These are phyloP conservation scores for Sinapis alba DNA, from an alignment of 441 rosid genomes.

Conservation along the genomic window DNA sequence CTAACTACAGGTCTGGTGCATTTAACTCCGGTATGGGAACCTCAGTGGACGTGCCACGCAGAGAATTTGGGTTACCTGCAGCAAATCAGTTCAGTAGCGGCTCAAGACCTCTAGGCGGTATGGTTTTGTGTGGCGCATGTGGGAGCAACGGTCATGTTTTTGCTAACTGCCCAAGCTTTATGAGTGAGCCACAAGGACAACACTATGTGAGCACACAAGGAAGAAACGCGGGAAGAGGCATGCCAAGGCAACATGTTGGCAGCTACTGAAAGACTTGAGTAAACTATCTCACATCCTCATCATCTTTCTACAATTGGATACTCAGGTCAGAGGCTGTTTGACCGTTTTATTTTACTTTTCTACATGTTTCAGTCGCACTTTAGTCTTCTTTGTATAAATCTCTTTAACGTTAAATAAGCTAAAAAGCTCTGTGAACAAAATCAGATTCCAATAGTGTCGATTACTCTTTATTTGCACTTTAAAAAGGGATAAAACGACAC, in stretches of 20 bases:
- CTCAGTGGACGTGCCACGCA: conserved; percentile 23
- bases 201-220: conserved; percentile 43
- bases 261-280: conserved; percentile 38
- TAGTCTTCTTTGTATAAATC: neutral
- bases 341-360: conserved; percentile 5
- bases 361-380: neutral
- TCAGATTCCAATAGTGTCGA: neutral
- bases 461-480: neutral
- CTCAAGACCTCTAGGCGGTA: conserved; percentile 40
- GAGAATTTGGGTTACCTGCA: conserved; percentile 41
- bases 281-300: neutral
- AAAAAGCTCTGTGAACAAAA: neutral
- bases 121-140: conserved; percentile 53
- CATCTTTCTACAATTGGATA: neutral
- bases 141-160: conserved; percentile 64
- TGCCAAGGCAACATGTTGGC: conserved; percentile 54
- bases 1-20: neutral
- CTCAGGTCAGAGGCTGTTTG: conserved; percentile 22
- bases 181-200: conserved; percentile 55
- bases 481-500: conserved; percentile 14
- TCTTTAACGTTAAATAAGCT: neutral
- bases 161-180: conserved; percentile 68
- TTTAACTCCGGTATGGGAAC: conserved; percentile 37
- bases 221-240: conserved; percentile 51
- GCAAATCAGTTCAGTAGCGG: conserved; percentile 43